phyloP scores from a whole-genome alignment of 2,329 filamentous ascomycete species.

The Tolypocladium inflatum region DNA sequence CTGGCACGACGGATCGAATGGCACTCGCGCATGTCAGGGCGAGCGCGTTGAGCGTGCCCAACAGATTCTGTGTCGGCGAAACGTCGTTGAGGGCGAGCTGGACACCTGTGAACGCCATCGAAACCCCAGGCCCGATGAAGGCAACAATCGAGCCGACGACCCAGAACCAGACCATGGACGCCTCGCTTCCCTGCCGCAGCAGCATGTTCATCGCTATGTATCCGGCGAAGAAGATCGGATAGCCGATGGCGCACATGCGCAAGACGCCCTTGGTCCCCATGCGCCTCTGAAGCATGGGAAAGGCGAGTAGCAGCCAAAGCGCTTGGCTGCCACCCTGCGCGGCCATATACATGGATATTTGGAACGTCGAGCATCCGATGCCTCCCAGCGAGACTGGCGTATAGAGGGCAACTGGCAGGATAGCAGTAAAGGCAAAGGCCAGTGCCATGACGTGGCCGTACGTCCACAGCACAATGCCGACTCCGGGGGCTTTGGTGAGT shows the following conservation, averaged over 20 bases:
- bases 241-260: constrained; percentile 39
- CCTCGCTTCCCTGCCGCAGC: constrained; percentile 24
- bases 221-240: constrained; percentile 55
- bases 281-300: constrained; percentile 57
- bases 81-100: constrained; percentile 71
- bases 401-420: constrained; percentile 60
- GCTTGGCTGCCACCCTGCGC: constrained; percentile 57
- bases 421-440: constrained; percentile 61
- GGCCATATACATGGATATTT: constrained; percentile 59
- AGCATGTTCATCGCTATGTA: constrained; percentile 47
- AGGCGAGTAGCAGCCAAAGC: constrained; percentile 60
- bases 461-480: constrained; percentile 54
- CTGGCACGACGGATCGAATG: constrained; percentile 57
- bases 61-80: constrained; percentile 50
- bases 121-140: constrained; percentile 49
- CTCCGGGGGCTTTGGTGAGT: constrained; percentile 54
- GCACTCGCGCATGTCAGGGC: constrained; percentile 49
- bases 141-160: constrained; percentile 28
- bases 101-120: constrained; percentile 61
- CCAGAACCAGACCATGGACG: constrained; percentile 45
- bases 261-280: constrained; percentile 59
- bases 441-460: constrained; percentile 60
- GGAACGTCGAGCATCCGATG: constrained; percentile 48
- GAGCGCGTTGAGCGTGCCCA: constrained; percentile 62
- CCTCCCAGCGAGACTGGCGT: constrained; percentile 55